phyloP scores from a whole-genome alignment of 176 grass and related monocot genomes.

The Aegilops bicornis region DNA sequence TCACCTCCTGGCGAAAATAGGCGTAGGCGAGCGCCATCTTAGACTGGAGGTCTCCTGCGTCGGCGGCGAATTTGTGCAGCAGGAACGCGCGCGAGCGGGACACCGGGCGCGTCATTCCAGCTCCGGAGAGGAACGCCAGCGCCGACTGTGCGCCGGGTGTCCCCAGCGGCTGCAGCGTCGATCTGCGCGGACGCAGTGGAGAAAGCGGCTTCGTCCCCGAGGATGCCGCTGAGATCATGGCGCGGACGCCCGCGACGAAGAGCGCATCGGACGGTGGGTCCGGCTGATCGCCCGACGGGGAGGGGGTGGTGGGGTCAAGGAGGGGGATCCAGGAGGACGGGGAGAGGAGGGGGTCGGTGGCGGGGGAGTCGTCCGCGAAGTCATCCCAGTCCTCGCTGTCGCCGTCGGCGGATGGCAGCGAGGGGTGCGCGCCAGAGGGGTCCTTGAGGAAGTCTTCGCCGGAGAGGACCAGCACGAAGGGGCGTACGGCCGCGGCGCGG shows the following conservation, averaged over 20 bases:
- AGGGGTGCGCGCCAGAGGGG: conserved; percentile 47
- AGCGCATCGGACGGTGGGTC: conserved; percentile 46
- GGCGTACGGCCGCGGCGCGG: conserved; percentile 41
- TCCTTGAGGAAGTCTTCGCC: conserved; percentile 80
- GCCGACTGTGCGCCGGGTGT: conserved; percentile 70
- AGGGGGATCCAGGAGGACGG: conserved; percentile 70
- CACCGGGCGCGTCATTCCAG: conserved; percentile 61
- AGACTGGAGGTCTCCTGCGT: conserved; percentile 82
- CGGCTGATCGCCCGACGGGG: conserved; percentile 32
- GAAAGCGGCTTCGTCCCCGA: conserved; percentile 62
- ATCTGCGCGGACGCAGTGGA: conserved; percentile 64
- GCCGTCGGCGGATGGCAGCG: conserved; percentile 41
- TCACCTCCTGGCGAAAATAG: conserved; percentile 87
- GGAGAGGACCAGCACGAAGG: conserved; percentile 74
- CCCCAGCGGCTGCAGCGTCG: conserved; percentile 64
- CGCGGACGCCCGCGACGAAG: conserved; percentile 58
- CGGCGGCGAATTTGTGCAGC: conserved; percentile 86
- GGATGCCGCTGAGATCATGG: conserved; percentile 72
- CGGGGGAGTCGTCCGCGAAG: conserved; percentile 54
- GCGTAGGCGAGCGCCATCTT: conserved; percentile 95
- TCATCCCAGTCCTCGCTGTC: conserved; percentile 83
- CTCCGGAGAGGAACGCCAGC: conserved; percentile 68
- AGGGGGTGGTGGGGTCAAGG: conserved; percentile 52
- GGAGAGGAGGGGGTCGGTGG: conserved; percentile 34
- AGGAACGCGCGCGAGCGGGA: conserved; percentile 74